Evolutionary conservation across 1,139 yeast genomes (phyloP).

Genomic region (Nadsonia starkeyi-henricii): DNA sequence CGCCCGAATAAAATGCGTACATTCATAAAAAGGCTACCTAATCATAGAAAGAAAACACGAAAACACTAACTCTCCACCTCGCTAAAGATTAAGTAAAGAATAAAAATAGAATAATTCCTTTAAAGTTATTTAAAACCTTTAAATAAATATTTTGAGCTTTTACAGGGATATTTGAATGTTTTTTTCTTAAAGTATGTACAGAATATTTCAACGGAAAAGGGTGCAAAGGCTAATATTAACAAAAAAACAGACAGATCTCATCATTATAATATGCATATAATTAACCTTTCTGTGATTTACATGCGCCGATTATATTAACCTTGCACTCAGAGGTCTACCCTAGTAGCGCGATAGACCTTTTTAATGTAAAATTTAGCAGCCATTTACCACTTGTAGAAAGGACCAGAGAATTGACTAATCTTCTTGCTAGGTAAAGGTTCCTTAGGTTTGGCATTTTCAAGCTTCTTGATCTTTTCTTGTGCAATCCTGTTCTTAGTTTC

Average conservation of each 20-base stretch:
- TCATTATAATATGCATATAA: not conserved
- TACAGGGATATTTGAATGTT: not conserved
- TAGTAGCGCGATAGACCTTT: no score
- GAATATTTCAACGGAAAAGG: not conserved
- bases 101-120: no score
- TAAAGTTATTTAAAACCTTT: no score
- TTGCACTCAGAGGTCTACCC: not conserved
- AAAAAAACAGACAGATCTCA: conserved; percentile 1
- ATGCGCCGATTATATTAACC: not conserved
- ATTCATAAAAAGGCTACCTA: no score
- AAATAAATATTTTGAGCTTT: no score
- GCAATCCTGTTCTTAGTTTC: conserved; percentile 37
- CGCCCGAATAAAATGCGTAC: no score
- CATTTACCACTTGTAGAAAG: conserved; percentile 9
- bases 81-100: no score
- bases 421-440: not conserved
- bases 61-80: no score
- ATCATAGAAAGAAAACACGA: no score
- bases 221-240: not conserved
- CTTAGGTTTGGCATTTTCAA: not conserved
- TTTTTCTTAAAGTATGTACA: not conserved
- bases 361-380: conserved; percentile 14
- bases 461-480: conserved; percentile 32
- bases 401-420: not conserved
- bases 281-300: not conserved